phyloP scores from a whole-genome alignment of 2,329 filamentous ascomycete species.

The Lizonia empirigonia region DNA sequence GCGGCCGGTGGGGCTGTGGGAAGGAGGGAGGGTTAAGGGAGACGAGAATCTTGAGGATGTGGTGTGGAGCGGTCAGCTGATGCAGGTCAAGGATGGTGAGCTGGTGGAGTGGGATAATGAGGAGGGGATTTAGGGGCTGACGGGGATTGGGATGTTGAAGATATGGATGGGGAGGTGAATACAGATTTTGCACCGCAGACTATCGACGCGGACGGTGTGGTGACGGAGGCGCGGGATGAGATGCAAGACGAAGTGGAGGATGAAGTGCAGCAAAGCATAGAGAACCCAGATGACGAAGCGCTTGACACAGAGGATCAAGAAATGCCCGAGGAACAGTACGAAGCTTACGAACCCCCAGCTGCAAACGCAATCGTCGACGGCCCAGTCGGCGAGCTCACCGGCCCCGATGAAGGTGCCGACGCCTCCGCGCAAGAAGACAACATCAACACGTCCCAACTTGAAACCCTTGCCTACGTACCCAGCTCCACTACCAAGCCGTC shows the following conservation, averaged over 20 bases:
- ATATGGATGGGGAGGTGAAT: not conserved
- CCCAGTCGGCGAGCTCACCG: not conserved
- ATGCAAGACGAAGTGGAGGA: not conserved
- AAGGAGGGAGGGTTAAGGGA: not conserved
- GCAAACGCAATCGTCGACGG: not conserved
- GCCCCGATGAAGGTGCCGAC: not conserved
- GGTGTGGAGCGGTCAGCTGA: no score
- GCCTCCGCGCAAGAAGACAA: not conserved
- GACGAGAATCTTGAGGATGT: not conserved
- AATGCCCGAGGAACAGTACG: no score
- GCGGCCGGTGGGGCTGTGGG: no score
- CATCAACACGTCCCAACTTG: no score
- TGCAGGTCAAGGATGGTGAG: not conserved
- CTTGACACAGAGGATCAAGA: not conserved
- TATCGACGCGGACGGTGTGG: no score
- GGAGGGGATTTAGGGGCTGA: not conserved
- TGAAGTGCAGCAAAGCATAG: not conserved
- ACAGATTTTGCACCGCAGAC: not conserved
- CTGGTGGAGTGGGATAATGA: slow-evolving; percentile 3
- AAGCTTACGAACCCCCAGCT: no score
- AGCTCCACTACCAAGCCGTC: no score
- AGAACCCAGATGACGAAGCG: not conserved
- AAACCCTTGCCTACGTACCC: no score
- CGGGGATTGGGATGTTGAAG: not conserved
- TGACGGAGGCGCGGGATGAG: no score